These are phyloP conservation scores for Fraxinus pennsylvanica DNA, from an alignment of 257 asterid genomes.

Conservation along the genomic window DNA sequence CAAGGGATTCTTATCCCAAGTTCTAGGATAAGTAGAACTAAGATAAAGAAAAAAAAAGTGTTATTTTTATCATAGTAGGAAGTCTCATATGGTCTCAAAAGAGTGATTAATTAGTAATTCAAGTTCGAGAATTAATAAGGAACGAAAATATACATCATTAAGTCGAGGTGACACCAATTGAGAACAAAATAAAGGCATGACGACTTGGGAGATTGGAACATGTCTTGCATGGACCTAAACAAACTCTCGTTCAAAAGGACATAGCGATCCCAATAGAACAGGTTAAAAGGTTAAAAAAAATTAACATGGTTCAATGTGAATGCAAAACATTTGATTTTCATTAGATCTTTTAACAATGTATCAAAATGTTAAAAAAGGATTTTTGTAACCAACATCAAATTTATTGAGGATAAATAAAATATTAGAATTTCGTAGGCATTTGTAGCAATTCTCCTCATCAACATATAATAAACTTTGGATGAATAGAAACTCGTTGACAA, in stretches of 20 bases:
- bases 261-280: not conserved
- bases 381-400: not conserved
- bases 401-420: not conserved
- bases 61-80: not conserved
- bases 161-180: not conserved
- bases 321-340: not conserved
- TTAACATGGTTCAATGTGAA: not conserved
- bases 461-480: not conserved
- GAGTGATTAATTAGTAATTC: not conserved
- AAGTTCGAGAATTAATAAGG: not conserved
- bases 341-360: not conserved
- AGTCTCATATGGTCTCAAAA: not conserved
- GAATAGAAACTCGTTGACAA: not conserved
- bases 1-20: not conserved
- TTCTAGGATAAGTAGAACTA: not conserved
- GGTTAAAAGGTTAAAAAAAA: not conserved
- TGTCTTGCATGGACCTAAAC: not conserved
- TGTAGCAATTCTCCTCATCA: not conserved
- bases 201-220: not conserved
- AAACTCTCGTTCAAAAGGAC: not conserved
- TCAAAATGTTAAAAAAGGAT: not conserved
- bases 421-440: not conserved
- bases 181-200: not conserved
- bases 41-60: not conserved
- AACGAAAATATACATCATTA: not conserved